A percentile compares a stretch with the other conserved stretches of the same genome.
Evolutionary conservation across 768 basidiomycete species (phyloP).

Genomic region (Stropharia rugosoannulata): DNA sequence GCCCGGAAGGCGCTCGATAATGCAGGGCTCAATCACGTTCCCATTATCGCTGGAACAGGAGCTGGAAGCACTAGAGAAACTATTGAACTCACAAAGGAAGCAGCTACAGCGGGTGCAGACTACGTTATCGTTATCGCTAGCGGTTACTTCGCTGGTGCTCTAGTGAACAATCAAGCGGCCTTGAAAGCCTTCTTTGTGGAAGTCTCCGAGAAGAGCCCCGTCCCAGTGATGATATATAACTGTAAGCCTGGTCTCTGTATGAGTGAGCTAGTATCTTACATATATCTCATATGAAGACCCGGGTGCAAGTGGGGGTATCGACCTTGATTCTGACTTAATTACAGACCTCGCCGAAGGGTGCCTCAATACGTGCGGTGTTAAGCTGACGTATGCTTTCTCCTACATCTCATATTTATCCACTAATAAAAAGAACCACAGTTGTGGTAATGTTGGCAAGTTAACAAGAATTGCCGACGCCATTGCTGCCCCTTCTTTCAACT

Average conservation of each 20-base stretch:
- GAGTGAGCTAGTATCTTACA: constrained; percentile 6
- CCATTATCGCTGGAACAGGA: constrained; percentile 83
- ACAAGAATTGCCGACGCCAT: constrained; percentile 77
- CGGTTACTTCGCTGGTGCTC: constrained; percentile 83
- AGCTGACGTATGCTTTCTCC: constrained; percentile 69
- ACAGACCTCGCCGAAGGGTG: constrained; percentile 73
- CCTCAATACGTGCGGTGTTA: constrained; percentile 82
- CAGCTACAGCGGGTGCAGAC: constrained; percentile 85
- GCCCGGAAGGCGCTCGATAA: constrained; percentile 72
- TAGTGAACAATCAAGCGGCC: constrained; percentile 59
- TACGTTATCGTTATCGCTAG: constrained; percentile 82
- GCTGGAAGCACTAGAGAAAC: constrained; percentile 84
- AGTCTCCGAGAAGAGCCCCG: constrained; percentile 74
- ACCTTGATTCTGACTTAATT: constrained; percentile 88
- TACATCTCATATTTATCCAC: neutral
- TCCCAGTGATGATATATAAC: constrained; percentile 89
- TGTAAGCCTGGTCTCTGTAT: constrained; percentile 46
- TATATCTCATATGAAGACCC: constrained; percentile 53
- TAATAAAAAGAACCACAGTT: constrained; percentile 41
- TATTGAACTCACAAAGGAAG: constrained; percentile 69
- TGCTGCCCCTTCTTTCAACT: constrained; percentile 52
- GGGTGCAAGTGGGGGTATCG: constrained; percentile 85
- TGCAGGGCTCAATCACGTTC: constrained; percentile 54
- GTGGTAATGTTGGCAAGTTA: constrained; percentile 90
- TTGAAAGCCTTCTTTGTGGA: constrained; percentile 80